A percentile compares a stretch with the other conserved stretches of the same genome.
phyloP scores from a whole-genome alignment of 139 green algal genomes.

The Coelastrella sp. region DNA sequence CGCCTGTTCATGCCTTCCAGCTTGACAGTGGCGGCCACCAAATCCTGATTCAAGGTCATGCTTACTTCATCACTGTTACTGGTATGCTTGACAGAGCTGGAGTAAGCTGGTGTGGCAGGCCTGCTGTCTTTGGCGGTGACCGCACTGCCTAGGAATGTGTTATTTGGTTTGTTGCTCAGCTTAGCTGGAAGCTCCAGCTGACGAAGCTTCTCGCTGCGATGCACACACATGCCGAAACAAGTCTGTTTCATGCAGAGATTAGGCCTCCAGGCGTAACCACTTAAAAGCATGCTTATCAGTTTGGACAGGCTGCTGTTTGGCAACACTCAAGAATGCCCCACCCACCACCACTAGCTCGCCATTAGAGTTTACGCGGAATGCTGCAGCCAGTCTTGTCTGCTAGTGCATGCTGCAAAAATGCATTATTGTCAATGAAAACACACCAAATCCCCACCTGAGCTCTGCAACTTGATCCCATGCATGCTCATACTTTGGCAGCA shows the following conservation, averaged over 20 bases:
- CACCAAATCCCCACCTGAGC: slow-evolving; percentile 4
- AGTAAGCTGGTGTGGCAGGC: background rate
- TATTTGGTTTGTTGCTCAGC: background rate
- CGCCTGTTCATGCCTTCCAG: slow-evolving; percentile 54
- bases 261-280: no score
- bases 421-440: no score
- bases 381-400: no score
- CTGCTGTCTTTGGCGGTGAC: background rate
- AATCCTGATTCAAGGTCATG: slow-evolving; percentile 54
- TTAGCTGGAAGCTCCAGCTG: slow-evolving; percentile 47
- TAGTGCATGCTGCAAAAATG: no score
- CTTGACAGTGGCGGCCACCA: slow-evolving; percentile 61
- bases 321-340: no score
- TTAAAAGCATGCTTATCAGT: no score
- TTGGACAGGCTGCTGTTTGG: no score
- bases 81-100: background rate
- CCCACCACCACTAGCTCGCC: background rate
- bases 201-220: slow-evolving; percentile 52
- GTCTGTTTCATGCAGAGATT: no score
- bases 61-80: background rate
- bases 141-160: slow-evolving; percentile 9
- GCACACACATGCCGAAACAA: background rate
- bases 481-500: slow-evolving; percentile 29
- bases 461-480: slow-evolving; percentile 35
- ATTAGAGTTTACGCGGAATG: background rate